Percentiles rank a stretch among this genome's conserved stretches.
phyloP scores from a whole-genome alignment of 1,284 basidiomycete species.

The Sanghuangporus weigelae region DNA sequence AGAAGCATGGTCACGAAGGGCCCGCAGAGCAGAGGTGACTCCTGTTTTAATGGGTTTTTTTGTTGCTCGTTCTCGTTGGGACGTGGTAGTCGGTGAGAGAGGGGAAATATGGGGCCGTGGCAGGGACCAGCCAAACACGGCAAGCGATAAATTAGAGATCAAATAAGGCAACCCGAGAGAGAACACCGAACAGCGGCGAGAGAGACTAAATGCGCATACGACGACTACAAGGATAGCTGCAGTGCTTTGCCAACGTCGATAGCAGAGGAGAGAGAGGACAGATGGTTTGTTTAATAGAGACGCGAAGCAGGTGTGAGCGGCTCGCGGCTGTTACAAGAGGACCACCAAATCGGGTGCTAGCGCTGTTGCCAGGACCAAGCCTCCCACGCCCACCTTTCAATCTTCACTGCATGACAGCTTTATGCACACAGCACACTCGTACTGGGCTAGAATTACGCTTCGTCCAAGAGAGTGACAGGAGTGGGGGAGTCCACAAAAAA shows the following conservation, averaged over 20 bases:
- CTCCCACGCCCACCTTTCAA: background rate
- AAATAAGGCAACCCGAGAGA: conserved; percentile 1
- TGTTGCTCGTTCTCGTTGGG: background rate
- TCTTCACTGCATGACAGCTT: no score
- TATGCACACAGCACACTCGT: no score
- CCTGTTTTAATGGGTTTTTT: background rate
- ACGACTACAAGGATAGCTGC: no score
- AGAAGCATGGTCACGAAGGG: conserved; percentile 36
- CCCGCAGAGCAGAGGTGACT: background rate
- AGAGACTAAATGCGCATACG: background rate
- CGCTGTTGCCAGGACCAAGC: background rate
- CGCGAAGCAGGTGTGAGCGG: conserved; percentile 2
- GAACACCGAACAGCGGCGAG: conserved; percentile 10
- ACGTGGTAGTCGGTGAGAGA: conserved; percentile 8
- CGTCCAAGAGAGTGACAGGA: background rate
- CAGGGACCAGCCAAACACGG: conserved; percentile 11
- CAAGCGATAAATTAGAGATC: conserved; percentile 6
- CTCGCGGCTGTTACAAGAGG: conserved; percentile 8
- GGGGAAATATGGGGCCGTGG: background rate
- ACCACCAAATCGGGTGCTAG: background rate
- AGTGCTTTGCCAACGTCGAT: background rate
- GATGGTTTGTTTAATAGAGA: background rate
- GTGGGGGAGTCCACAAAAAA: background rate
- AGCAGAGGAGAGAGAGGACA: background rate
- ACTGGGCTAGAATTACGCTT: background rate